Conservation (phyloP, 2,329 filamentous ascomycete genomes). For the Aspergillus fructus region DNA sequence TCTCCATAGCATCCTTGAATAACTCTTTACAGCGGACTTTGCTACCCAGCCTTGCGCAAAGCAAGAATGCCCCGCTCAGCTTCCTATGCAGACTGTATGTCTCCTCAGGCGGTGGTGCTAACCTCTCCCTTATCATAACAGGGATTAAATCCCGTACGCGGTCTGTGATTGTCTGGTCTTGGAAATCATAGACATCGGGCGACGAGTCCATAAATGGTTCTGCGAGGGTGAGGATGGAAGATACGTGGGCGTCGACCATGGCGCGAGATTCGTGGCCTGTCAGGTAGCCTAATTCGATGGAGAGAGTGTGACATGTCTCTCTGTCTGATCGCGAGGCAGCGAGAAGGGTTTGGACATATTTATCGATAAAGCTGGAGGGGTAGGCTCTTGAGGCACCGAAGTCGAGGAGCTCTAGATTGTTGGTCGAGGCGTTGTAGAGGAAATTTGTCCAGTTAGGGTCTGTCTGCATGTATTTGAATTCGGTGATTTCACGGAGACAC, state of each 20-base stretch:
- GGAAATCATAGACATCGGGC: constrained; percentile 86
- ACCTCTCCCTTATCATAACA: constrained; percentile 83
- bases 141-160: constrained; percentile 85
- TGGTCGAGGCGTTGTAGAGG: constrained; percentile 72
- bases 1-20: constrained; percentile 54
- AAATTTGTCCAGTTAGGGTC: constrained; percentile 99
- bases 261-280: constrained; percentile 81
- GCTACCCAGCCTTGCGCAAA: constrained; percentile 85
- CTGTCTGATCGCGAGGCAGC: constrained; percentile 74
- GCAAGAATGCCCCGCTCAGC: constrained; percentile 87
- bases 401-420: constrained; percentile 85
- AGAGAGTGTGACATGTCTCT: constrained; percentile 63
- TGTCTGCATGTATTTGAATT: constrained; percentile 98
- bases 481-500: constrained; percentile 86
- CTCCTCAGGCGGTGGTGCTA: constrained; percentile 92
- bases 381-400: constrained; percentile 92
- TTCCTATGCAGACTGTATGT: constrained; percentile 96
- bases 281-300: constrained; percentile 79
- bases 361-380: constrained; percentile 72
- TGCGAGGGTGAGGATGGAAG: constrained; percentile 82
- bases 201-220: constrained; percentile 81
- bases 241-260: constrained; percentile 90
- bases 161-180: constrained; percentile 93
- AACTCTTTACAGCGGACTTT: constrained; percentile 76
- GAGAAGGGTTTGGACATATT: constrained; percentile 76